A percentile compares a stretch with the other conserved stretches of the same genome.
Conservation (phyloP, 345 rosid species). For the Toxicodendron radicans region DNA sequence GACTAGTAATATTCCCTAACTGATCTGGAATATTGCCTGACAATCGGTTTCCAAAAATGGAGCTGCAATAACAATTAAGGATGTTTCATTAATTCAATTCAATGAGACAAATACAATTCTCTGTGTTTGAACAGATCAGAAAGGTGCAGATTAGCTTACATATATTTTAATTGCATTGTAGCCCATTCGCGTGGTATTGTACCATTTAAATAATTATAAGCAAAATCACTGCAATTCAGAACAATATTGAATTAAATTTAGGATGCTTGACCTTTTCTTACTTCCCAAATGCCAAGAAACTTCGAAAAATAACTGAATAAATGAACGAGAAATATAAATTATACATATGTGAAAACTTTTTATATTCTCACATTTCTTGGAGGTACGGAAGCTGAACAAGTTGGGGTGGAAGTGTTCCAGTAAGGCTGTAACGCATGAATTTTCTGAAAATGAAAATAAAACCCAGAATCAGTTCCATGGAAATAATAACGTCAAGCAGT, state of each 20-base stretch:
- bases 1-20: constrained; percentile 44
- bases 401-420: constrained; percentile 68
- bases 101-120: not conserved
- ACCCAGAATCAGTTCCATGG: not conserved
- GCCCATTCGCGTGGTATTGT: constrained; percentile 64
- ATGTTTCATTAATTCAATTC: not conserved
- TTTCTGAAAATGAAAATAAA: constrained; percentile 29
- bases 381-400: constrained; percentile 15
- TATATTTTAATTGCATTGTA: constrained; percentile 36
- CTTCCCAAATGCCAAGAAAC: no score
- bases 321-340: no score
- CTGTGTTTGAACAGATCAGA: not conserved
- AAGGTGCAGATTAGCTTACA: constrained; percentile 35
- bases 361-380: not conserved
- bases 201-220: constrained; percentile 55
- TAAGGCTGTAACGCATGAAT: constrained; percentile 54
- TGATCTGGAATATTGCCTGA: constrained; percentile 42
- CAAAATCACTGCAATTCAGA: constrained; percentile 51
- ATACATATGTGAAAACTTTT: no score
- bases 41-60: constrained; percentile 39
- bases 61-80: constrained; percentile 27
- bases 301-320: no score
- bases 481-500: not conserved
- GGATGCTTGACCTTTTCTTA: not conserved
- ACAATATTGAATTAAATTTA: not conserved